Evolutionary conservation across 148 eudicot species (phyloP), one percentile per base, ranked within the genome.

Genomic region (Amaranthus palmeri): DNA sequence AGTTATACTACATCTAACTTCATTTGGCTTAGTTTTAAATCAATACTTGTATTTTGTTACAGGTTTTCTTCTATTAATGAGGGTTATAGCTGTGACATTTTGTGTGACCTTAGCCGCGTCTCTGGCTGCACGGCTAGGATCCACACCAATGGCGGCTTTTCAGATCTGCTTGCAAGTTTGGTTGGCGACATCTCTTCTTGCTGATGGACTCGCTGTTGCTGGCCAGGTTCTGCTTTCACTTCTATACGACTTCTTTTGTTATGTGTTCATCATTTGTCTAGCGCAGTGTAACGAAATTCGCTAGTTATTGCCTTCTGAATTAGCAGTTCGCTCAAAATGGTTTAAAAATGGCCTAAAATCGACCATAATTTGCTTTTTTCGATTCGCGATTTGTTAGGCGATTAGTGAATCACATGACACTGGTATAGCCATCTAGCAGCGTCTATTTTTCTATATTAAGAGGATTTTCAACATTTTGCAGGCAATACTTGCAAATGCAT

Each of bases 191-290:
- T 90, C 92, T 65, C 78, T 90, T 71, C 92, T 88, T 59, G 92
- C 96, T 69, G 96, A 90, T 76, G 96, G 96, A 40, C 80, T 90
- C 65, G 92, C 96, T 59, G 96, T 90, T 56, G 88, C 96, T 51
- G 92, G 90, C 15, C 96, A 90, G 85, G 96, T 90, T 73, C 72
- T 56, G 17, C 49, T 59, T 55, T 10, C 11, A 41, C 40, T 65
- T 12, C 59, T 70, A 10, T 71, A 12, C 3, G 6, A n/a, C 10
- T 5, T 45, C 4, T 51, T 52, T 36, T 3, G 43, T 58, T 41
- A 53, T 25, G 18, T 61, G 57, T 17, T 25, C 36, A 25, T 25
- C 36, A 25, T 25, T 25, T 62, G 13, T 71, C 43, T 55, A 5
- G 8, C 40, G 36, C 36, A 25, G 36, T 25, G 36, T 25, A 25